phyloP scores from a whole-genome alignment of 495 filamentous ascomycete genomes.

The Penicillium daleae region DNA sequence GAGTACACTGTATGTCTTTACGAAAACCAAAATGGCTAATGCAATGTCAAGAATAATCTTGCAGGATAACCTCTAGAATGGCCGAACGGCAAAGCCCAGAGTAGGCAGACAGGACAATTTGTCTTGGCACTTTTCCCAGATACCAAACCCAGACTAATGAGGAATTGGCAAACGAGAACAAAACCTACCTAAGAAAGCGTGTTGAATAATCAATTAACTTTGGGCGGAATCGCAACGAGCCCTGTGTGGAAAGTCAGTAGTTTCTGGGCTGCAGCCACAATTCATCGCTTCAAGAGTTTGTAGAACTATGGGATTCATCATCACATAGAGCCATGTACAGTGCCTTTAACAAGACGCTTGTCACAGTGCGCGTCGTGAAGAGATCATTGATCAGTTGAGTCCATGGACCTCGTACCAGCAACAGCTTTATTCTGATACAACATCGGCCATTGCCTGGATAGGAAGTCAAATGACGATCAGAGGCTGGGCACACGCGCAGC shows the following conservation, averaged over 20 bases:
- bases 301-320: no score
- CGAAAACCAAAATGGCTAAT: neutral
- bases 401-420: no score
- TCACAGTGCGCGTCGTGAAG: neutral
- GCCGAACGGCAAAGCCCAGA: neutral
- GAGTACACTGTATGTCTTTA: neutral
- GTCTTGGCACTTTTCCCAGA: neutral
- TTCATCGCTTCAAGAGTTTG: no score
- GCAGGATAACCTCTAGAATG: no score
- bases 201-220: neutral
- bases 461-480: no score
- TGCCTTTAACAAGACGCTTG: no score
- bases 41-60: neutral
- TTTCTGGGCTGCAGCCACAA: no score
- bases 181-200: neutral
- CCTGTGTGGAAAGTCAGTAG: neutral
- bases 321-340: no score
- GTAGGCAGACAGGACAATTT: neutral
- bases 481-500: no score
- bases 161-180: neutral
- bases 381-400: neutral
- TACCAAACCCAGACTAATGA: neutral
- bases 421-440: neutral
- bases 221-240: neutral
- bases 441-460: neutral